Percentiles rank a stretch among this genome's conserved stretches.
Conservation (phyloP, 805 yeast species). For the Candida coleopterorum region DNA sequence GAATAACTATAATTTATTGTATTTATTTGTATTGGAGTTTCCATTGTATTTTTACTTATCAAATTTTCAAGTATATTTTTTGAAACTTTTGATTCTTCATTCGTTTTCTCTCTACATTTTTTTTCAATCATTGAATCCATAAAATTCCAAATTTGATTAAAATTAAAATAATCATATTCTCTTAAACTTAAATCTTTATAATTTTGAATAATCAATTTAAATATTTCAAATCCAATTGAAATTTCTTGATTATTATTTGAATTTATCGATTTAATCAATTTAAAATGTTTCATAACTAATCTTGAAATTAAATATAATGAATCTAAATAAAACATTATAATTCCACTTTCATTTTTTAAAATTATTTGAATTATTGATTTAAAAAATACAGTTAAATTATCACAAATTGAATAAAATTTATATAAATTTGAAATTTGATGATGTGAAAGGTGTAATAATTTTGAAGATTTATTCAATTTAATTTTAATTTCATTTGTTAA, state of each 20-base stretch:
- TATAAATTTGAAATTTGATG: constrained; percentile 26
- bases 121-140: constrained; percentile 25
- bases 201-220: constrained; percentile 26
- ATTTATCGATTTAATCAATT: constrained; percentile 27
- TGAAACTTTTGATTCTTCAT: constrained; percentile 3
- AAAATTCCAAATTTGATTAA: constrained; percentile 31
- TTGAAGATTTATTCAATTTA: constrained; percentile 28
- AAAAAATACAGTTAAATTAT: constrained; percentile 37
- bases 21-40: constrained; percentile 32
- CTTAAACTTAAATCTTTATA: constrained; percentile 31
- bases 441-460: constrained; percentile 32
- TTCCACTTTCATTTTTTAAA: constrained; percentile 35
- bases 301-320: constrained; percentile 30
- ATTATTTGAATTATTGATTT: constrained; percentile 29
- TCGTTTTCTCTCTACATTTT: background rate
- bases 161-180: constrained; percentile 30
- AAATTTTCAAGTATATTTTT: constrained; percentile 7
- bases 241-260: constrained; percentile 17
- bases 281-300: constrained; percentile 28
- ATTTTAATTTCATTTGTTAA: constrained; percentile 39
- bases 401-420: constrained; percentile 33
- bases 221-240: constrained; percentile 29
- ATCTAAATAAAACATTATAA: constrained; percentile 40
- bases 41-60: constrained; percentile 23
- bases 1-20: constrained; percentile 12